These are phyloP conservation scores for Vanderwaltozyma polyspora DNA, from an alignment of 805 yeast species.

Conservation along the genomic window DNA sequence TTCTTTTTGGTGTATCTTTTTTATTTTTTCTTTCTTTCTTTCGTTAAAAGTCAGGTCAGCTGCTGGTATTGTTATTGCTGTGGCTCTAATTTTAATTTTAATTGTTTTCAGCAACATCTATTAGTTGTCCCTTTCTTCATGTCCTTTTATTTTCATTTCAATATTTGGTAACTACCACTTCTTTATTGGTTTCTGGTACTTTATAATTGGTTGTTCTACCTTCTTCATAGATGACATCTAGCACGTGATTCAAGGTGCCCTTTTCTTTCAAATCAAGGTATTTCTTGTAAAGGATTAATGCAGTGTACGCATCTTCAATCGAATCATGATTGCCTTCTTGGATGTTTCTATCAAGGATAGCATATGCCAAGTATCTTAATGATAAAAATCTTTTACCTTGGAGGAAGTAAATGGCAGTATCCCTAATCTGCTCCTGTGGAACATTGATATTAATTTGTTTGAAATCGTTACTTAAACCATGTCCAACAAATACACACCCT, in stretches of 20 bases:
- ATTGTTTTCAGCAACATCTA: too few relatives aligned
- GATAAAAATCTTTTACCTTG: slow-evolving; percentile 72
- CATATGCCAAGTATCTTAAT: slow-evolving; percentile 76
- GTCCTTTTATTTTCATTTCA: too few relatives aligned
- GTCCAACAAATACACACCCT: slow-evolving; percentile 92
- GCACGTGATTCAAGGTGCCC: slow-evolving; percentile 49
- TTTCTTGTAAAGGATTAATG: slow-evolving; percentile 62
- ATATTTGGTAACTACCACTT: too few relatives aligned
- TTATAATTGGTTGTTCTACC: slow-evolving; percentile 34
- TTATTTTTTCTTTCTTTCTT: too few relatives aligned
- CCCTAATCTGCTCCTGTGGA: slow-evolving; percentile 76
- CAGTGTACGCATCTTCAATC: slow-evolving; percentile 88
- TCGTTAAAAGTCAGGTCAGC: too few relatives aligned
- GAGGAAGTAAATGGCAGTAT: slow-evolving; percentile 73
- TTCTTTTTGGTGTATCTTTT: too few relatives aligned
- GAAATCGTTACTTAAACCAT: slow-evolving; percentile 84
- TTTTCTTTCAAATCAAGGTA: slow-evolving; percentile 49
- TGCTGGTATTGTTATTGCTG: too few relatives aligned
- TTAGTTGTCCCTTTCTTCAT: too few relatives aligned
- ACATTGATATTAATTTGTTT: slow-evolving; percentile 86
- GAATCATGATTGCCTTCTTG: slow-evolving; percentile 95
- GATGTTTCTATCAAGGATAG: slow-evolving; percentile 59
- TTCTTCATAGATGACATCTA: slow-evolving; percentile 60
- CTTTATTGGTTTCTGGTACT: slow-evolving; percentile 25
- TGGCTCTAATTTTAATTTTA: too few relatives aligned